phyloP scores from a whole-genome alignment of 108 stramenopile genomes.

The Poteriospumella lacustris region DNA sequence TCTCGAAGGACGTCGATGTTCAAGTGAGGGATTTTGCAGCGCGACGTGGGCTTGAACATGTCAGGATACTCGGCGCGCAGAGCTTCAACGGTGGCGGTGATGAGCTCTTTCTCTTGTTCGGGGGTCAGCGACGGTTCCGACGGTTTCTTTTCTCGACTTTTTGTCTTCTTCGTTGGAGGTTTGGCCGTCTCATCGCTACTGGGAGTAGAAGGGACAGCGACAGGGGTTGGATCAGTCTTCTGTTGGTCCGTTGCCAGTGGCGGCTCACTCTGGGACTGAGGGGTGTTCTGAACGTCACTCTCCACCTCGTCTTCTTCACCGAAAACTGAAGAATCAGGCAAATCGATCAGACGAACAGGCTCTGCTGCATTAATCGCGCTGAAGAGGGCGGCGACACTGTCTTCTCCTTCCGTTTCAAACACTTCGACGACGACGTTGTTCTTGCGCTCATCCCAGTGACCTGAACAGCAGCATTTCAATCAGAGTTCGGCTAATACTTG shows the following conservation, averaged over 20 bases:
- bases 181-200: neutral
- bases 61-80: constrained; percentile 56
- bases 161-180: too few relatives aligned
- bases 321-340: constrained; percentile 59
- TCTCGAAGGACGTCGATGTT: constrained; percentile 76
- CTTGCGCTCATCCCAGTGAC: neutral
- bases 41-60: constrained; percentile 71
- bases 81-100: constrained; percentile 57
- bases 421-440: constrained; percentile 64
- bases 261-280: neutral
- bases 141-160: too few relatives aligned
- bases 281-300: neutral
- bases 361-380: constrained; percentile 78
- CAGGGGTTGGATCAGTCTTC: neutral
- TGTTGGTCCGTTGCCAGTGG: neutral
- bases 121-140: constrained; percentile 39
- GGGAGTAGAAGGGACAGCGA: neutral
- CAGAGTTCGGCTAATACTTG: constrained; percentile 34
- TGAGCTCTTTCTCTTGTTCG: constrained; percentile 50
- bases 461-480: neutral
- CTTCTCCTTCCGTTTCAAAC: constrained; percentile 34
- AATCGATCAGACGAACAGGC: constrained; percentile 69
- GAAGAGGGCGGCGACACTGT: constrained; percentile 60
- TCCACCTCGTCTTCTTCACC: neutral
- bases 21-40: constrained; percentile 72